phyloP scores from a whole-genome alignment of 371 early-diverging fungal species.

The Actinomortierella ambigua region DNA sequence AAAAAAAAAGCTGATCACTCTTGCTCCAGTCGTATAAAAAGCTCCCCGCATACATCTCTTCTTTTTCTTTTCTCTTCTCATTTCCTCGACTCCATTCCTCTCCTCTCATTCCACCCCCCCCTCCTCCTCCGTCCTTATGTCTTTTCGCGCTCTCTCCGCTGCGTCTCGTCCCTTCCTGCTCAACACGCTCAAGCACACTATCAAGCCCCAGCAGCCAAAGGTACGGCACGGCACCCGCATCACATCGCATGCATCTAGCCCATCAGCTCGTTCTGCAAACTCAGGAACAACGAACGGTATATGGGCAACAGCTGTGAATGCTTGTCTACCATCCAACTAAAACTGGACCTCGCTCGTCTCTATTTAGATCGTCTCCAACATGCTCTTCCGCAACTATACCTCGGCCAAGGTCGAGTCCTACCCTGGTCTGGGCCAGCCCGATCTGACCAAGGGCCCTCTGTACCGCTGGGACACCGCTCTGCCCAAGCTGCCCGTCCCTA shows the following conservation, averaged over 20 bases:
- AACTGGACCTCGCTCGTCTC: neutral
- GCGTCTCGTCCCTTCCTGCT: neutral
- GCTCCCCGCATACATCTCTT: neutral
- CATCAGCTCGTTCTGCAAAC: neutral
- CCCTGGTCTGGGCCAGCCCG: conserved; percentile 40
- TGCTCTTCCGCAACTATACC: conserved; percentile 50
- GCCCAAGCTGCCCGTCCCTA: conserved; percentile 90
- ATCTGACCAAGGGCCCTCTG: conserved; percentile 60
- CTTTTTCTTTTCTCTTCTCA: neutral
- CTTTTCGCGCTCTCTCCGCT: neutral
- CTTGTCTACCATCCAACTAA: neutral
- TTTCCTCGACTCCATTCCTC: neutral
- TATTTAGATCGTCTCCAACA: conserved; percentile 36
- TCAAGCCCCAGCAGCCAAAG: conserved; percentile 48
- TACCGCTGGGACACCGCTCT: conserved; percentile 72
- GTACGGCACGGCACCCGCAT: conserved; percentile 9
- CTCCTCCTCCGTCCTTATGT: neutral
- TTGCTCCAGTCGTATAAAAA: neutral
- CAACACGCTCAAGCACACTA: conserved; percentile 36
- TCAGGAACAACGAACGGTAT: neutral
- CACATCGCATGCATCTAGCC: neutral
- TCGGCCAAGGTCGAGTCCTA: conserved; percentile 17
- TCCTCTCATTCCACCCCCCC: neutral
- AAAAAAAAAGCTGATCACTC: neutral
- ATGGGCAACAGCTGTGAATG: neutral